These are phyloP conservation scores for Pyrus bretschneideri DNA, from an alignment of 306 rosid species.

Conservation along the genomic window DNA sequence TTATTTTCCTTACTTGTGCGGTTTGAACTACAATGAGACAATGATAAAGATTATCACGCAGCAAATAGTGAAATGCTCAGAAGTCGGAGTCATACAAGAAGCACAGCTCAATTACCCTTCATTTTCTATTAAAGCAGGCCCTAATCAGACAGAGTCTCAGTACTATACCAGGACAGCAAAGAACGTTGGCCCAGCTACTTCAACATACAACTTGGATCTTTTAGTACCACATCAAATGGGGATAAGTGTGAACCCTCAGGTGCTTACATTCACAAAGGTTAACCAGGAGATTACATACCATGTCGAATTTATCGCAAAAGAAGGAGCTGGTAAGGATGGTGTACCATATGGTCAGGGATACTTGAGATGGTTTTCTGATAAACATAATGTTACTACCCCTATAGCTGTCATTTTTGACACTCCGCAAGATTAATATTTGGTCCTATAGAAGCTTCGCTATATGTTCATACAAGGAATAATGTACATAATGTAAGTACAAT, in stretches of 20 bases:
- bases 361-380: conserved; percentile 32
- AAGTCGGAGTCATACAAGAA: conserved; percentile 9
- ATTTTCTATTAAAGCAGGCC: conserved; percentile 15
- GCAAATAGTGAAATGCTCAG: conserved; percentile 18
- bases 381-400: conserved; percentile 35
- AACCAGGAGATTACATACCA: conserved; percentile 4
- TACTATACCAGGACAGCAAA: conserved; percentile 35
- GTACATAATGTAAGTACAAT: too few relatives aligned
- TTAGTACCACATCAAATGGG: conserved; percentile 18
- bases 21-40: conserved; percentile 38
- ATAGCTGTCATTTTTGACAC: conserved; percentile 17
- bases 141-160: conserved; percentile 19
- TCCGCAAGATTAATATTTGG: too few relatives aligned
- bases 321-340: background rate
- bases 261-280: conserved; percentile 9
- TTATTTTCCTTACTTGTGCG: conserved; percentile 52
- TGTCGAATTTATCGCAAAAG: conserved; percentile 18
- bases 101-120: conserved; percentile 50
- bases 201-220: conserved; percentile 21
- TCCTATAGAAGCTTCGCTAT: too few relatives aligned
- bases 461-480: too few relatives aligned
- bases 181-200: conserved; percentile 36
- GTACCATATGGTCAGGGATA: conserved; percentile 30
- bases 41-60: conserved; percentile 25
- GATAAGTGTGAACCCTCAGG: conserved; percentile 12